These are phyloP conservation scores for Bifiguratus adelaidae DNA, from an alignment of 192 early-diverging fungal species.

Conservation along the genomic window DNA sequence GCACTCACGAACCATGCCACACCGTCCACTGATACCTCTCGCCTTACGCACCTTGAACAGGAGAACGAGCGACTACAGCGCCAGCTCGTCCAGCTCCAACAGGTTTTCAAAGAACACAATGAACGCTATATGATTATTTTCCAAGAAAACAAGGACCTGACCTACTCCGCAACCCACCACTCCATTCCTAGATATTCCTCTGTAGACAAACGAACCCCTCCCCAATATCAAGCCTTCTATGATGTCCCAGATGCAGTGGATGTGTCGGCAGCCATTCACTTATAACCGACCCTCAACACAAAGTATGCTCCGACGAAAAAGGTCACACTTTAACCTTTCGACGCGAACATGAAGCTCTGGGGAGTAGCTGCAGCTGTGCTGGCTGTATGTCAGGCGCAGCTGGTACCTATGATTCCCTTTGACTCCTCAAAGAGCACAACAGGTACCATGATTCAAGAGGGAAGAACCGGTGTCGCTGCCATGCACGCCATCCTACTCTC, in stretches of 20 bases:
- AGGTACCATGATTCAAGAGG: slow-evolving; percentile 17
- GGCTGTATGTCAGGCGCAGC: too few species aligned
- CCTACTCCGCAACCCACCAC: background rate
- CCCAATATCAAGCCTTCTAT: background rate
- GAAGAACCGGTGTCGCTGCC: slow-evolving; percentile 32
- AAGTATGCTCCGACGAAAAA: background rate
- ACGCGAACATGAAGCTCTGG: background rate
- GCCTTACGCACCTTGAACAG: background rate
- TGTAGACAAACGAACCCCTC: background rate
- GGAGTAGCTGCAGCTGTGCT: too few species aligned
- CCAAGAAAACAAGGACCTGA: slow-evolving; percentile 10
- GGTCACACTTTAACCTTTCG: too few species aligned
- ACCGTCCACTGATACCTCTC: background rate
- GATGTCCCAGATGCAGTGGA: slow-evolving; percentile 11
- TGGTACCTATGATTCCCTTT: too few species aligned
- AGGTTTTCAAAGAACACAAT: background rate
- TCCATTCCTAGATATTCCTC: background rate
- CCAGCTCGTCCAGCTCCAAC: background rate
- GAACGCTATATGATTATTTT: slow-evolving; percentile 8
- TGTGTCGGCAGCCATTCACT: slow-evolving; percentile 3
- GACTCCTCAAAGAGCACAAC: slow-evolving; percentile 3
- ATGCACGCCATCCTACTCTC: slow-evolving; percentile 36
- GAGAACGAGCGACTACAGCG: background rate
- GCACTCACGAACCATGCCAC: background rate
- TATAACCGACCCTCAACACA: background rate